phyloP scores from a whole-genome alignment of 306 rosid species.

The Boehmeria nivea region DNA sequence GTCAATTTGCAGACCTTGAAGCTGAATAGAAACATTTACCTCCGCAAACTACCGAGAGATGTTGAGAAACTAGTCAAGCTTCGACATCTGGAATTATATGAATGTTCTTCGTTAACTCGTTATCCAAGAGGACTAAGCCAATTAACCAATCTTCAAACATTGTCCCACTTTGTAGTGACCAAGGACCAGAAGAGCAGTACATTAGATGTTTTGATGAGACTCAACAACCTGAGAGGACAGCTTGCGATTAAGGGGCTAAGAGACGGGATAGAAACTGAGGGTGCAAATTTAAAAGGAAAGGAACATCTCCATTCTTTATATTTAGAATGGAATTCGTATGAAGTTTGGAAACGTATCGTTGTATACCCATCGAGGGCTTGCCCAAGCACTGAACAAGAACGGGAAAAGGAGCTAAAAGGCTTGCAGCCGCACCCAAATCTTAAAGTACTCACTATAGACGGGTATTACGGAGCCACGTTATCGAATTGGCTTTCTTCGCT shows the following conservation, averaged over 20 bases:
- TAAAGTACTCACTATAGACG: not conserved
- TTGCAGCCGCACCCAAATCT: not conserved
- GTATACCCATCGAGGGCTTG: not conserved
- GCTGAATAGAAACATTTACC: not conserved
- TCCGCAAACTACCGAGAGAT: not conserved
- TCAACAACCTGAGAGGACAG: not conserved
- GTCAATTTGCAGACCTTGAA: not conserved
- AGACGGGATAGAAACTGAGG: not conserved
- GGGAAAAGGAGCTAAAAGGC: not conserved
- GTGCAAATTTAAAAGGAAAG: not conserved
- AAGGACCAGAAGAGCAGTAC: not conserved
- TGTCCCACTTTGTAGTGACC: not conserved
- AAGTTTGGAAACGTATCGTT: too few relatives aligned
- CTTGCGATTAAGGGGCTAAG: not conserved
- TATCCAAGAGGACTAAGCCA: not conserved
- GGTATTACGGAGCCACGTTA: not conserved
- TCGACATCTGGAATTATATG: not conserved
- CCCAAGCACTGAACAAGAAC: not conserved
- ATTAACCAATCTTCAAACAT: conserved; percentile 2
- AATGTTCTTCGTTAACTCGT: not conserved
- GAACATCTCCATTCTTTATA: not conserved
- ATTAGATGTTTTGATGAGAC: too few relatives aligned
- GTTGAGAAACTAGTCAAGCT: not conserved
- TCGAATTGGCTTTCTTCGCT: not conserved
- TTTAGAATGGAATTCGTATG: not conserved